A percentile compares a stretch with the other conserved stretches of the same genome.
phyloP scores from a whole-genome alignment of 1,139 yeast genomes.

The Suhomyces anneliseae region DNA sequence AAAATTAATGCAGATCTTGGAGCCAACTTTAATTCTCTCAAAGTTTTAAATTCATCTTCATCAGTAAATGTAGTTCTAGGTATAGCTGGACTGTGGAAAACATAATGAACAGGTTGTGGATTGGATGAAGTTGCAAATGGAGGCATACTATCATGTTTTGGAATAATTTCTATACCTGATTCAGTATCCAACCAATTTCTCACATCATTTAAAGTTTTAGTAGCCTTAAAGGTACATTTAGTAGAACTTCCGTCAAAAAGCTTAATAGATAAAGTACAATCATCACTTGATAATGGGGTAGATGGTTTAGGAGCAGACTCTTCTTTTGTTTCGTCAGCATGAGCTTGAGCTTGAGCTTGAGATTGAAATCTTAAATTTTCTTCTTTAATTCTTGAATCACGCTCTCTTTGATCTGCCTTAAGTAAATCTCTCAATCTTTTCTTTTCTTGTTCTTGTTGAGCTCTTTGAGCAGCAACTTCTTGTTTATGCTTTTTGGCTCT shows the following conservation, averaged over 20 bases:
- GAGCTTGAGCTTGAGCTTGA: not conserved
- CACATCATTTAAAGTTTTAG: conserved; percentile 52
- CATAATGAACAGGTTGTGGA: conserved; percentile 36
- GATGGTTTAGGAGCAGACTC: not conserved
- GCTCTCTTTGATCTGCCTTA: conserved; percentile 53
- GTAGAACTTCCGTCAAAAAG: conserved; percentile 56
- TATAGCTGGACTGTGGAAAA: conserved; percentile 39
- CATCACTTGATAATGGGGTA: conserved; percentile 3
- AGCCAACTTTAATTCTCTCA: conserved; percentile 49
- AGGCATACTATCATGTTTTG: conserved; percentile 29
- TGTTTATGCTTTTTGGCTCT: conserved; percentile 42
- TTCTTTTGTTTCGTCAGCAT: not conserved
- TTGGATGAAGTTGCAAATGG: conserved; percentile 38
- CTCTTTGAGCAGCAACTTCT: conserved; percentile 35
- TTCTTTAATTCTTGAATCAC: conserved; percentile 16
- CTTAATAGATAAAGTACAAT: conserved; percentile 50
- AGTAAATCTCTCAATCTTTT: conserved; percentile 53
- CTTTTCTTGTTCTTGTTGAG: conserved; percentile 47
- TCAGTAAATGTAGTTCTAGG: conserved; percentile 43
- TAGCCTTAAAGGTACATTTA: conserved; percentile 39
- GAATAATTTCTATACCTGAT: conserved; percentile 44
- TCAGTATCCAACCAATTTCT: conserved; percentile 62
- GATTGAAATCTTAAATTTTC: conserved; percentile 9
- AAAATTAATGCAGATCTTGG: conserved; percentile 70
- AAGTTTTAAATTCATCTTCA: conserved; percentile 51